A percentile compares a stretch with the other conserved stretches of the same genome.
Evolutionary conservation across 495 filamentous ascomycete genomes (phyloP).

Genomic region (Aspergillus leporis): DNA sequence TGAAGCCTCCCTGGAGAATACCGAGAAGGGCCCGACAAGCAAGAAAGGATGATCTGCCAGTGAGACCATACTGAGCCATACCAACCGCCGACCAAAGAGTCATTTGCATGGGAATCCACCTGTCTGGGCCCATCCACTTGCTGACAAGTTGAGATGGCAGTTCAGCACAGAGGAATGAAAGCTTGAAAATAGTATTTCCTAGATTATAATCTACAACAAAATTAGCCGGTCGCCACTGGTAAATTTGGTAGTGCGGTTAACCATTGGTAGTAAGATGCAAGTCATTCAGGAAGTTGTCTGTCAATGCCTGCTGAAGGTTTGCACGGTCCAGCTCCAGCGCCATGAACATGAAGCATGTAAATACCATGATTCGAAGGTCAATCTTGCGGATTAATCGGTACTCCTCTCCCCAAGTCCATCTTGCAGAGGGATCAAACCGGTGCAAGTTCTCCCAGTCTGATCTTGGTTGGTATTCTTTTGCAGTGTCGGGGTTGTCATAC

Average conservation of each 20-base stretch:
- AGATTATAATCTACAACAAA: constrained; percentile 28
- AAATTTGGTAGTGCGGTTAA: background rate
- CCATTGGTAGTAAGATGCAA: constrained; percentile 47
- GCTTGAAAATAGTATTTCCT: constrained; percentile 28
- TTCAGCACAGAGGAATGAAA: constrained; percentile 39
- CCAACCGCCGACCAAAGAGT: constrained; percentile 64
- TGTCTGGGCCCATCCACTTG: constrained; percentile 68
- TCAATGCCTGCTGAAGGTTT: constrained; percentile 50
- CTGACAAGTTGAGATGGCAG: constrained; percentile 67
- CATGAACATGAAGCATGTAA: constrained; percentile 70
- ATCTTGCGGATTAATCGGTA: constrained; percentile 21
- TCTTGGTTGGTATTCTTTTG: constrained; percentile 41
- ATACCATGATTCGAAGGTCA: constrained; percentile 45
- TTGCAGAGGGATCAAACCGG: constrained; percentile 39
- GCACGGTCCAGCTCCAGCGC: constrained; percentile 65
- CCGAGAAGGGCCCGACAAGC: constrained; percentile 58
- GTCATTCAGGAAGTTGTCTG: constrained; percentile 52
- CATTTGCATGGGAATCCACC: constrained; percentile 73
- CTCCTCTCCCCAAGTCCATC: constrained; percentile 47
- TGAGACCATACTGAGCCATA: constrained; percentile 54
- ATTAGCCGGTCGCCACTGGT: background rate
- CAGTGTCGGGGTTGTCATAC: constrained; percentile 41
- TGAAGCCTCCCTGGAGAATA: constrained; percentile 63
- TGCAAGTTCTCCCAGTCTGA: constrained; percentile 44
- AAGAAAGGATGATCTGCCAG: constrained; percentile 57